Conservation (phyloP, 2,329 filamentous ascomycete genomes). For the Phoma sp. region DNA sequence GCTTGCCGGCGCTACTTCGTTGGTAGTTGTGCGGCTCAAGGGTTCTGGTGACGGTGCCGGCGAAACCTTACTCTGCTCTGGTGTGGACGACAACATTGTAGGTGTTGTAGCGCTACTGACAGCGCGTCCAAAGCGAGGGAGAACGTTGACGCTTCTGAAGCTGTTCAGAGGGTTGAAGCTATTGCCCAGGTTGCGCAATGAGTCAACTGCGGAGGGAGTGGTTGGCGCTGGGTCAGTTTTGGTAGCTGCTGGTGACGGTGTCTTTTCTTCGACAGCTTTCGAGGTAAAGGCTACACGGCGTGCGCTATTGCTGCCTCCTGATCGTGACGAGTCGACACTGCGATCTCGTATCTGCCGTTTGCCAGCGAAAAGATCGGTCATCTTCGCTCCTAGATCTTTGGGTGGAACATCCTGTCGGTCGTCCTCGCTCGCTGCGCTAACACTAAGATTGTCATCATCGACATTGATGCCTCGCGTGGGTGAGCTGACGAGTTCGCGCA, state of each 20-base stretch:
- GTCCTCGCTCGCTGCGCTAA: conserved; percentile 59
- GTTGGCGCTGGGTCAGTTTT: conserved; percentile 38
- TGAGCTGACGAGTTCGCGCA: conserved; percentile 83
- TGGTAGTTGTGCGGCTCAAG: conserved; percentile 25
- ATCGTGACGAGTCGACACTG: conserved; percentile 76
- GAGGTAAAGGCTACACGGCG: conserved; percentile 62
- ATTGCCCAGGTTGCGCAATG: conserved; percentile 80
- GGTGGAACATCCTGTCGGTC: conserved; percentile 41
- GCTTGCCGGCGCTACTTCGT: conserved; percentile 30
- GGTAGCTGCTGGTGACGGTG: conserved; percentile 23
- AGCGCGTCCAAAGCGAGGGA: conserved; percentile 75
- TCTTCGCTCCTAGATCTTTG: conserved; percentile 59
- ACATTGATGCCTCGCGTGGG: conserved; percentile 57
- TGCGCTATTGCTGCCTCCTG: conserved; percentile 65
- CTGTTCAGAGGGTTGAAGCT: conserved; percentile 83
- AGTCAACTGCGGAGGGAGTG: conserved; percentile 72
- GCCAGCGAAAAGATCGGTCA: conserved; percentile 75
- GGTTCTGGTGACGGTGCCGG: conserved; percentile 29
- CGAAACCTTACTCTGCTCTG: conserved; percentile 39
- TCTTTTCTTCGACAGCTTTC: conserved; percentile 34
- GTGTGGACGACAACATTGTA: conserved; percentile 48
- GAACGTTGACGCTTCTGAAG: conserved; percentile 74
- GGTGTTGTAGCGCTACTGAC: conserved; percentile 52
- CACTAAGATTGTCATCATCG: conserved; percentile 59
- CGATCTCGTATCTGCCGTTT: conserved; percentile 70